phyloP scores from a whole-genome alignment of 176 grass and related monocot genomes.

The Avena insularis region DNA sequence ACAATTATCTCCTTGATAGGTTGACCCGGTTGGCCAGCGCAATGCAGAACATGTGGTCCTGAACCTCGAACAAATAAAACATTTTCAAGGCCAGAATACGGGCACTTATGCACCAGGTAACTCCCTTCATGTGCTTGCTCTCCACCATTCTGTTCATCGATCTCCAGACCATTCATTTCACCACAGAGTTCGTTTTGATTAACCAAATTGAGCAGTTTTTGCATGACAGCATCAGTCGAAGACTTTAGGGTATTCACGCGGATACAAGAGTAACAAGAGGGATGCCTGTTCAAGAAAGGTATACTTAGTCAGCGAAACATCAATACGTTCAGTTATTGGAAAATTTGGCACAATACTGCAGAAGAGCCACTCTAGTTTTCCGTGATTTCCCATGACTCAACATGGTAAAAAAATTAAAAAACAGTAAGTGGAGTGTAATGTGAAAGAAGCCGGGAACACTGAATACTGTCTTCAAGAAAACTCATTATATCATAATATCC shows the following conservation, averaged over 20 bases:
- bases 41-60: constrained; percentile 73
- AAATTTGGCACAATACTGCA: not conserved
- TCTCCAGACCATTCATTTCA: constrained; percentile 51
- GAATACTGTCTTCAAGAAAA: not conserved
- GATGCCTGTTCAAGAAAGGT: constrained; percentile 61
- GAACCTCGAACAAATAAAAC: constrained; percentile 87
- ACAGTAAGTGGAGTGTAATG: not conserved
- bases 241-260: constrained; percentile 88
- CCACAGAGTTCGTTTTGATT: constrained; percentile 43
- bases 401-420: not conserved
- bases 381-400: not conserved
- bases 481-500: constrained; percentile 4
- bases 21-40: constrained; percentile 43
- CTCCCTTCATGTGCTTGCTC: constrained; percentile 38
- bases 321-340: not conserved
- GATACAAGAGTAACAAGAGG: constrained; percentile 89
- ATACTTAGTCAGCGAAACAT: constrained; percentile 38
- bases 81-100: constrained; percentile 68
- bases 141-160: constrained; percentile 41
- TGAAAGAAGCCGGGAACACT: not conserved
- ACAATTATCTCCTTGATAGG: constrained; percentile 85
- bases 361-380: constrained; percentile 12
- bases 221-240: constrained; percentile 58
- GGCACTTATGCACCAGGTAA: constrained; percentile 54
- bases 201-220: constrained; percentile 62